Conservation (phyloP, 768 basidiomycete species). For the Chalciporus piperatus region DNA sequence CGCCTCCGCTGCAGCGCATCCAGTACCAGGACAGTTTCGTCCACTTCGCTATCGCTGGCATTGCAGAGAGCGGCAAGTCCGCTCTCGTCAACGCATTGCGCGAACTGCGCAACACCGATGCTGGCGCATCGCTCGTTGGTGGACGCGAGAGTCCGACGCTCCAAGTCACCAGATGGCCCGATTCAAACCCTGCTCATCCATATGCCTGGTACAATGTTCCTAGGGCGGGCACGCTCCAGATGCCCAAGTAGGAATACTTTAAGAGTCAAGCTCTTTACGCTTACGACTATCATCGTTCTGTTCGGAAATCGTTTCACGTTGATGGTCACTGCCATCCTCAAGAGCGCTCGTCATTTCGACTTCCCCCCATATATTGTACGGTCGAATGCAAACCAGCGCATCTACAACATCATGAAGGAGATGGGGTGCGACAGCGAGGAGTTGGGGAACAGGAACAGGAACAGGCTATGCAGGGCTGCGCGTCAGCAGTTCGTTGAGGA, state of each 20-base stretch:
- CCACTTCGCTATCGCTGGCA: neutral
- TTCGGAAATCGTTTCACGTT: neutral
- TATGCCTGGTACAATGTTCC: neutral
- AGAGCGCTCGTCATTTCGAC: neutral
- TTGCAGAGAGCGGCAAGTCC: neutral
- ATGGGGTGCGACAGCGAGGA: neutral
- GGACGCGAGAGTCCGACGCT: neutral
- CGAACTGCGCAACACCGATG: neutral
- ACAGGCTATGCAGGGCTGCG: constrained; percentile 10
- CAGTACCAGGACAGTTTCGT: neutral
- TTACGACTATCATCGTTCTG: neutral
- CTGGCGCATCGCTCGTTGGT: neutral
- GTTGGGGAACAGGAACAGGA: neutral
- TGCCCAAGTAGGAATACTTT: neutral
- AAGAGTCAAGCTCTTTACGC: neutral
- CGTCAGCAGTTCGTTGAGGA: constrained; percentile 20
- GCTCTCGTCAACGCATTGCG: neutral
- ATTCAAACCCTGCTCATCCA: neutral
- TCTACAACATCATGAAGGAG: neutral
- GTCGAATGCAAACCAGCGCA: neutral
- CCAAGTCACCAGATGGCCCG: neutral
- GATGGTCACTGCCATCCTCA: neutral
- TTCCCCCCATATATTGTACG: neutral
- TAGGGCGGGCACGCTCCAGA: neutral
- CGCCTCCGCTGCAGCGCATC: neutral